Base-by-base conservation (phyloP, 805 yeast genomes). In the Ogataea angusta region DNA sequence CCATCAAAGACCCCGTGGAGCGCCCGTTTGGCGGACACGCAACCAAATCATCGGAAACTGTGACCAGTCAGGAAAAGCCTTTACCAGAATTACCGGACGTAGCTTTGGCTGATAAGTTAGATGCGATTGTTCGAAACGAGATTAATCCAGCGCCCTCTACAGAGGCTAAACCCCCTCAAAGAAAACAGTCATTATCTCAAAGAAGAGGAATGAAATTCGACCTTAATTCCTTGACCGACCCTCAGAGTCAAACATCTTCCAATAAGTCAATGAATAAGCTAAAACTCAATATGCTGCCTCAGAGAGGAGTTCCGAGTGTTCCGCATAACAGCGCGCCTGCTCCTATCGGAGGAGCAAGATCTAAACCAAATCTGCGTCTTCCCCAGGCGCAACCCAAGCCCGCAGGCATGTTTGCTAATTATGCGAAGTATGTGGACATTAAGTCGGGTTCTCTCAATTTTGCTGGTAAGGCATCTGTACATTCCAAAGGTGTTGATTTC, bases 401-500 rank as follows among this genome's bases (percentile, higher is more conserved):
- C 10, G 70, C 69, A 36, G 89, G 89, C 10, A 62, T 84, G 37
- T 90, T 93, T 67, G 84, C 90, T 9, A 80, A 82, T 57, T 93
- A 85, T 60, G 78, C 95, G 17, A 84, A 87, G 56, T 91, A 87
- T 58, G 77, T 93, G 35, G 98, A 93, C 63, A 82, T 91, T 52
- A 86, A 88, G 57, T 84, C 95, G 0, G 99, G 99, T 3, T 80
- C 90, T 3, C 73, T 93, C 43, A 90, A 87, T 55, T 93, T 93
- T 62, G 83, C 90, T 1, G 98, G 96, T 12, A 93, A 93, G 60
- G 87, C 96, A 4, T 87, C 96, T 1, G 66, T 93, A 35, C 93
- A 90, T 54, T 83, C 97, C 0, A 79, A 85, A 49, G 99, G 99
- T 34, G 82, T 93, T 36, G 93, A 89, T 60, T 93, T 93, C 56